Percentiles rank a stretch among this genome's conserved stretches.
These are phyloP conservation scores for Mortierella sp. DNA, from an alignment of 371 early-diverging fungal species.

Conservation along the genomic window DNA sequence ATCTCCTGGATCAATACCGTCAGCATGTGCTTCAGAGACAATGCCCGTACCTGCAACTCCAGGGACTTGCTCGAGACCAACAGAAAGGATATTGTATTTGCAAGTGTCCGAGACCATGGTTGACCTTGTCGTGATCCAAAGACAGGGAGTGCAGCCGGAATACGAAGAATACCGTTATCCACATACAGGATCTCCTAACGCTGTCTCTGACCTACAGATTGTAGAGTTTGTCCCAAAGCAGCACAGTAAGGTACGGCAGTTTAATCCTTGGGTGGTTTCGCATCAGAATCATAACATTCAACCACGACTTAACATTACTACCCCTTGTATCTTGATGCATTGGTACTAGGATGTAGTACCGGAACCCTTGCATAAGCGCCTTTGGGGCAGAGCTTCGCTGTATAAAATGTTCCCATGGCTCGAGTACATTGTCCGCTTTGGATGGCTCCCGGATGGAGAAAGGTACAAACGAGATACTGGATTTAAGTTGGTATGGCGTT, in stretches of 20 bases:
- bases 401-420: conserved; percentile 73
- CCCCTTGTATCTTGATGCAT: neutral
- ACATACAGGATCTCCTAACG: conserved; percentile 72
- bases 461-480: conserved; percentile 50
- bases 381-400: conserved; percentile 61
- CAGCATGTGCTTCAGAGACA: conserved; percentile 4
- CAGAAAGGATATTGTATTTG: conserved; percentile 68
- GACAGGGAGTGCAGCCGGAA: conserved; percentile 59
- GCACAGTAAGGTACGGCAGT: conserved; percentile 49
- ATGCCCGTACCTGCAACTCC: conserved; percentile 12
- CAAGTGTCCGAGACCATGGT: conserved; percentile 74
- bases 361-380: conserved; percentile 58
- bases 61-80: conserved; percentile 1
- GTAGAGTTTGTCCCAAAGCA: conserved; percentile 63
- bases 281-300: no score
- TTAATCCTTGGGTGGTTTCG: no score
- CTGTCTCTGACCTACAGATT: conserved; percentile 65
- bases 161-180: conserved; percentile 71
- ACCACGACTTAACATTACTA: no score
- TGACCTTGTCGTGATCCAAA: conserved; percentile 63
- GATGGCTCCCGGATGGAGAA: conserved; percentile 75
- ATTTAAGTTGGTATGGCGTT: neutral
- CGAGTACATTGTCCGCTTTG: conserved; percentile 82
- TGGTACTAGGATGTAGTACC: conserved; percentile 22
- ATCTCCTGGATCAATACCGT: conserved; percentile 1